phyloP scores from a whole-genome alignment of 2,329 filamentous ascomycete species.

The Fusarium pseudoanthophilum region DNA sequence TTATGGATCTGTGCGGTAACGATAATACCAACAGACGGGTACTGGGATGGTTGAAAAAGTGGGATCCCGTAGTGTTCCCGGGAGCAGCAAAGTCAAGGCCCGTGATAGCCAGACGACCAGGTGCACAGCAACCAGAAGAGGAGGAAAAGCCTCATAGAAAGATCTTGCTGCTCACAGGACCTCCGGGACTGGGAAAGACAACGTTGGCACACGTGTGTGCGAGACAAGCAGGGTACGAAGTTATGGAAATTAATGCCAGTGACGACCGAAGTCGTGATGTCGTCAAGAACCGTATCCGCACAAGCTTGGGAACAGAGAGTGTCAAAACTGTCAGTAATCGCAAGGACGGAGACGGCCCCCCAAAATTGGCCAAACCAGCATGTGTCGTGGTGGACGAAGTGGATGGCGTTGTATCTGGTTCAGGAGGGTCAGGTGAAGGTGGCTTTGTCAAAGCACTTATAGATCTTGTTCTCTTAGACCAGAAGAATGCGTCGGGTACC shows the following conservation, averaged over 20 bases:
- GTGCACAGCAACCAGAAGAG: conserved; percentile 57
- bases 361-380: conserved; percentile 83
- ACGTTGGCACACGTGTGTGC: conserved; percentile 97
- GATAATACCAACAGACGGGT: conserved; percentile 93
- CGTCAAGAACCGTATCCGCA: conserved; percentile 89
- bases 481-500: conserved; percentile 71
- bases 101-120: conserved; percentile 55
- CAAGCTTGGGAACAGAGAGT: conserved; percentile 92
- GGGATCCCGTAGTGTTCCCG: conserved; percentile 94
- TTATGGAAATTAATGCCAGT: conserved; percentile 97
- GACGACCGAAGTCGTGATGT: conserved; percentile 92
- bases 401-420: conserved; percentile 88
- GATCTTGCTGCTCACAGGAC: conserved; percentile 88
- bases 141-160: conserved; percentile 86
- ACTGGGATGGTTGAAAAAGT: conserved; percentile 90
- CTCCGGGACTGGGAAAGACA: conserved; percentile 94
- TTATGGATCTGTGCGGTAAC: conserved; percentile 93
- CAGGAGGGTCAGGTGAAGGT: conserved; percentile 82
- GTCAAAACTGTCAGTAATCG: conserved; percentile 79
- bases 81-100: conserved; percentile 71
- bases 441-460: conserved; percentile 96
- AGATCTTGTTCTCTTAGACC: conserved; percentile 86
- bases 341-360: conserved; percentile 64
- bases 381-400: conserved; percentile 98
- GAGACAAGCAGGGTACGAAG: conserved; percentile 93